These are phyloP conservation scores for Fusarium neocosmosporiellum DNA, from an alignment of 2,329 filamentous ascomycete species.

Conservation along the genomic window DNA sequence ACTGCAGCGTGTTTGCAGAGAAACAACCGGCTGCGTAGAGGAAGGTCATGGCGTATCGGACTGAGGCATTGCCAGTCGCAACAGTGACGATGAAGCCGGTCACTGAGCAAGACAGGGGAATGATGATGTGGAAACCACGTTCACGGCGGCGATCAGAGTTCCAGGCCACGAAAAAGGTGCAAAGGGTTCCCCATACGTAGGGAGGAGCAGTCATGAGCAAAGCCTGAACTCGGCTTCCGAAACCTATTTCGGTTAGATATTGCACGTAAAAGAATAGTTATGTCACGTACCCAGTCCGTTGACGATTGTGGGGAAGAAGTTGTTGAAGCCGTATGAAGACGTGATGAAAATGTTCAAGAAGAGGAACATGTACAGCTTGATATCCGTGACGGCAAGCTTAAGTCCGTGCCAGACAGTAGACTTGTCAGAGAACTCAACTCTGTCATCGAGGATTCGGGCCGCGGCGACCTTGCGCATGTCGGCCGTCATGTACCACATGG, in stretches of 20 bases:
- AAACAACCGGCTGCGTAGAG: conserved; percentile 36
- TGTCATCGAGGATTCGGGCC: conserved; percentile 24
- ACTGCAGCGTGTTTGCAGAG: conserved; percentile 49
- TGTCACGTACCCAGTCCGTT: conserved; percentile 58
- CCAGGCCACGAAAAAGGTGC: conserved; percentile 68
- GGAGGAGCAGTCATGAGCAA: conserved; percentile 68
- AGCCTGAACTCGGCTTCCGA: conserved; percentile 61
- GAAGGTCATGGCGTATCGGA: conserved; percentile 40
- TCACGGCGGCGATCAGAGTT: conserved; percentile 71
- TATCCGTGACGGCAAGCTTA: conserved; percentile 30
- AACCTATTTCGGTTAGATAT: conserved; percentile 40
- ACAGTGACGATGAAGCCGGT: conserved; percentile 69
- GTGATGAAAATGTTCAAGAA: conserved; percentile 40
- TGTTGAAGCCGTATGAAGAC: conserved; percentile 47
- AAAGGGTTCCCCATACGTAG: conserved; percentile 66
- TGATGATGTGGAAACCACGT: conserved; percentile 68
- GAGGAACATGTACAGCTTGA: conserved; percentile 38
- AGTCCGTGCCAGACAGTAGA: conserved; percentile 29
- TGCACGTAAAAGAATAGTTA: fast-evolving
- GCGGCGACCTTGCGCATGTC: conserved; percentile 33
- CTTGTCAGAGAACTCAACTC: conserved; percentile 31
- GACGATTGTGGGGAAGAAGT: conserved; percentile 62
- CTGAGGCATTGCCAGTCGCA: conserved; percentile 55
- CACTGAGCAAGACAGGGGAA: conserved; percentile 66
- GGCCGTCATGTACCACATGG: conserved; percentile 27